Evolutionary conservation across 306 rosid genomes (phyloP), one percentile per base, ranked within the genome.

Genomic region (Astragalus glycyphyllos): DNA sequence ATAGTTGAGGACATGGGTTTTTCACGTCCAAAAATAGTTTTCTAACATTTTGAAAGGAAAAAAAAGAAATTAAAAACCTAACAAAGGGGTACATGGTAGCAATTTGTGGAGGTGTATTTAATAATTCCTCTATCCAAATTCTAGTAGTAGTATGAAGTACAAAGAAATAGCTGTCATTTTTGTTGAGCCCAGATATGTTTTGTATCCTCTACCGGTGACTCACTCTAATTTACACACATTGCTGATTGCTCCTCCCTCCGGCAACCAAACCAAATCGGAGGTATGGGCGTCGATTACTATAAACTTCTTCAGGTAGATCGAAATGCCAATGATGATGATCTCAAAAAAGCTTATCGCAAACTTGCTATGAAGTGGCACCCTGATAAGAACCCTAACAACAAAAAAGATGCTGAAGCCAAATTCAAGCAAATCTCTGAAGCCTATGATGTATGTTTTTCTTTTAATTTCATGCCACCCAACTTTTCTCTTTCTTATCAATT

Each of bases 371-470:
- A 78, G 55, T 78, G 82, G 82, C 82, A 78, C 55, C 82, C 82
- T 40, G 82, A 78, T 17, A 78, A 78, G 73, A 90, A 90, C 82
- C 94, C 90, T 66, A 82, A 82, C 76, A 90, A 81, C 82, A 90
- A 90, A 68, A 87, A 80, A 48, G 92, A 88, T 1, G 93, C 96
- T 41, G 96, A 88, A 63, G 96, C 96, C 74, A 88, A 86, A 83
- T 90, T 93, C 90, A 90, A 90, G 85, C 86, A 88, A 88, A 86
- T 93, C 81, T 90, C 96, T 0, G 96, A 93, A 77, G 98, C 98
- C 47, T 93, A 93, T 61, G 89, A 88, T 74, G 98, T 92, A 84
- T 77, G 73, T 26, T 37, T 5, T 26, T 20, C 17, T 12, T 32
- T 32, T 6, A 35, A 35, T 59, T 35, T 15, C 16, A 45, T 46